Percentiles rank a stretch among this genome's conserved stretches.
Conservation (phyloP, 176 grass and related monocot species). For the Ensete ventricosum region DNA sequence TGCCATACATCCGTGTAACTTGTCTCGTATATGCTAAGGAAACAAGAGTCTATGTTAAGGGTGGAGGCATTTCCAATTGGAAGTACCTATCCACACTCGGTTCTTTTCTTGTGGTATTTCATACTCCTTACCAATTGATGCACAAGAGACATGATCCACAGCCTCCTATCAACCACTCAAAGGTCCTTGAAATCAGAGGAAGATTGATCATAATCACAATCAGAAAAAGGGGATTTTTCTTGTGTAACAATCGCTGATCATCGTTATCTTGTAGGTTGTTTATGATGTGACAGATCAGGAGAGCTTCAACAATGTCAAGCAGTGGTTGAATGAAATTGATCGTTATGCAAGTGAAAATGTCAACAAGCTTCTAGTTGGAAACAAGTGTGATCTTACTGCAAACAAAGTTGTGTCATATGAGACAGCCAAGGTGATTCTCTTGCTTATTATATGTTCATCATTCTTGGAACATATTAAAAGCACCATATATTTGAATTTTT, state of each 20-base stretch:
- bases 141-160: neutral
- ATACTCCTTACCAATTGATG: neutral
- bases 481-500: neutral
- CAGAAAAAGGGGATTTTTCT: too few relatives aligned
- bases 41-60: too few relatives aligned
- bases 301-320: constrained; percentile 84
- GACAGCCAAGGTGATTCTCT: constrained; percentile 50
- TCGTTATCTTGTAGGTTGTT: constrained; percentile 38
- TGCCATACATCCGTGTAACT: too few relatives aligned
- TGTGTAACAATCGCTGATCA: neutral
- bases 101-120: neutral
- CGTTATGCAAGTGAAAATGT: constrained; percentile 78
- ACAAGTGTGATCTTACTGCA: constrained; percentile 60
- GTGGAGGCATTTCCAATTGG: too few relatives aligned
- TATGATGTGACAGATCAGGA: constrained; percentile 85
- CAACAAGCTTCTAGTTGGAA: constrained; percentile 85
- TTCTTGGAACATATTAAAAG: neutral
- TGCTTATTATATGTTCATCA: neutral
- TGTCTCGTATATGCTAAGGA: too few relatives aligned
- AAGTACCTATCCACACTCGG: too few relatives aligned
- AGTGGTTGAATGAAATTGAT: constrained; percentile 78
- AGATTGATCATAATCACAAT: neutral
- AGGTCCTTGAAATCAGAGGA: neutral
- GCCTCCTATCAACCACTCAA: neutral
- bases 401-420: constrained; percentile 66